Evolutionary conservation across 768 basidiomycete genomes (phyloP), one percentile per base, ranked within the genome.

Genomic region (Cyathus striatus): DNA sequence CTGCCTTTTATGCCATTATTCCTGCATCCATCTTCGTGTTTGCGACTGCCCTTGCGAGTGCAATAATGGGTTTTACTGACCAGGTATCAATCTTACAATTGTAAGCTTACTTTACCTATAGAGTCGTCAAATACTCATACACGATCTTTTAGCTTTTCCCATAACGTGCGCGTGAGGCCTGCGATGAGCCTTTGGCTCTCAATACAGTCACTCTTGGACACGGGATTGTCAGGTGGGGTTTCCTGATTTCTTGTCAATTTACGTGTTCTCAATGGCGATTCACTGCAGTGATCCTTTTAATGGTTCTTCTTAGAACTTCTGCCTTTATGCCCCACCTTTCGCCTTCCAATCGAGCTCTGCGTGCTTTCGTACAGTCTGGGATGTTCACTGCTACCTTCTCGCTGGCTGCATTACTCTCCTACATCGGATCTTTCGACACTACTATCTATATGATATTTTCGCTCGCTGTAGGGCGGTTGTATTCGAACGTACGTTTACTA

Each of bases 391-490:
- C 55, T n/a, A 50, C 65, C 0, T 70, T 70, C 43, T 63, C 69
- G 3, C 33, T 64, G 5, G 60, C 59, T 6, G 53, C 61, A 21
- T 46, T 73, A 6, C 50, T 69, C 17, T 45, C 55, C 0, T 66
- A 65, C 47, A 9, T 57, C 5, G 36, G 43, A 17, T 46, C 54
- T 12, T 58, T 59, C 1, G 48, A 45, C 7, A 62, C 65, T 2
- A 64, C 59, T 25, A 35, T 65, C 1, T 70, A 62, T 27, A 51
- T 57, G 18, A 60, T 72, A 54, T 72, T 74, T 36, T 57, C 61
- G 3, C 54, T 69, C 7, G 63, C 69, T 1, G 52, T 70, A 18
- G 66, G 70, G 18, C 65, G 69, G 14, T 58, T 74, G 35, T 72
- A 73, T 44, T 65, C 68, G 0, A 65, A 63, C 32, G 71, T 70